phyloP scores from a whole-genome alignment of 108 stramenopile genomes.

The Phaeodactylum tricornutum region DNA sequence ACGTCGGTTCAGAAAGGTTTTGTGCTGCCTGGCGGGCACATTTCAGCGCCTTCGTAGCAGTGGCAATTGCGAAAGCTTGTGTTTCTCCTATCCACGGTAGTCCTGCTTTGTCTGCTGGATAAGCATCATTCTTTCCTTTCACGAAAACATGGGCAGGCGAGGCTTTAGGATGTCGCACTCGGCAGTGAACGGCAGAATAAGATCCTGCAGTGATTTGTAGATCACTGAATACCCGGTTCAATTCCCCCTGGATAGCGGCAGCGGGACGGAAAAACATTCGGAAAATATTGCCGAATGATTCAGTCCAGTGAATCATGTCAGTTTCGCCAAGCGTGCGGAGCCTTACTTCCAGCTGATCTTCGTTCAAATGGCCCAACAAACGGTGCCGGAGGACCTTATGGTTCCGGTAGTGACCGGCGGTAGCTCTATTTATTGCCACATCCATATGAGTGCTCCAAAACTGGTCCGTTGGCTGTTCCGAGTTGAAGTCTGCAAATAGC shows the following conservation, averaged over 20 bases:
- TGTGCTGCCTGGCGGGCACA: conserved; percentile 8
- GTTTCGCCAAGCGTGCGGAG: conserved; percentile 13
- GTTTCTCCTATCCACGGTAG: conserved; percentile 31
- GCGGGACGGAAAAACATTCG: conserved; percentile 32
- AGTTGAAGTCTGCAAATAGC: conserved; percentile 20
- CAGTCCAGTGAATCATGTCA: conserved; percentile 22
- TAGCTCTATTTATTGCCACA: conserved; percentile 19
- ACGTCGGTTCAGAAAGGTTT: conserved; percentile 12
- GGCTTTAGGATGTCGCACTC: conserved; percentile 55
- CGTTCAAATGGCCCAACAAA: conserved; percentile 38
- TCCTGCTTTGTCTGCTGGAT: conserved; percentile 52
- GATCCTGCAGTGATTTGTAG: not conserved
- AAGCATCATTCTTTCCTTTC: conserved; percentile 19
- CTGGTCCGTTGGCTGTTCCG: conserved; percentile 14
- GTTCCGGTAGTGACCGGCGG: conserved; percentile 6
- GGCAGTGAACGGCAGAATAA: conserved; percentile 44
- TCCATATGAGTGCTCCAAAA: conserved; percentile 29
- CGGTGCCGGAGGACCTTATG: conserved; percentile 32
- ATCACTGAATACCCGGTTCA: not conserved
- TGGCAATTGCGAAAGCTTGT: conserved; percentile 26
- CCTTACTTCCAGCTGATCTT: conserved; percentile 15
- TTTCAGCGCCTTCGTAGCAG: conserved; percentile 28
- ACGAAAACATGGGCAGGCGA: conserved; percentile 2
- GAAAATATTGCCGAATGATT: conserved; percentile 36
- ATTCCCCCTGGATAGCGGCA: conserved; percentile 9